phyloP scores from a whole-genome alignment of 331 rosid species.

The Telfairia occidentalis region DNA sequence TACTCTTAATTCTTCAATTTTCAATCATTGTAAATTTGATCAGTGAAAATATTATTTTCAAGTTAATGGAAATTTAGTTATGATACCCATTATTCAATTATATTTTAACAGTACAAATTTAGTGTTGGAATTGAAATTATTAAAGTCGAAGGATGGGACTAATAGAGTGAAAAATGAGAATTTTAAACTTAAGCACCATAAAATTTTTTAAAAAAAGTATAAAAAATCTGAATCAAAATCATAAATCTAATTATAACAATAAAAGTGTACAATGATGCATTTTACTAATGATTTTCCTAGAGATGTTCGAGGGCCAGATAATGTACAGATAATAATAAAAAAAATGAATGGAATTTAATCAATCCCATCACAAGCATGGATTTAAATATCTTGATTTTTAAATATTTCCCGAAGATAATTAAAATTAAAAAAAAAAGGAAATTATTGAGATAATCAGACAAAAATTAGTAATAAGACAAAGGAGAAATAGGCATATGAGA shows the following conservation, averaged over 20 bases:
- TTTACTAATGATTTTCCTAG: background rate
- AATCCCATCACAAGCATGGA: background rate
- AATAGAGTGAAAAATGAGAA: background rate
- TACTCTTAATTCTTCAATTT: background rate
- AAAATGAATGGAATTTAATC: background rate
- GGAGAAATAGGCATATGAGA: slow-evolving; percentile 5
- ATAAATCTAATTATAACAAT: background rate
- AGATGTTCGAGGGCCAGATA: background rate
- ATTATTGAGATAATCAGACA: slow-evolving; percentile 2
- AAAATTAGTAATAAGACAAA: background rate
- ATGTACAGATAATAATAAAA: background rate
- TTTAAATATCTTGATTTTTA: background rate
- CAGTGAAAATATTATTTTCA: background rate
- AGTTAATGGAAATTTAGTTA: background rate
- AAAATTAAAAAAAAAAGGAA: background rate
- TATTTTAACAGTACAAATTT: too few relatives aligned
- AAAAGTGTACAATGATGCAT: background rate
- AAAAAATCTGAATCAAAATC: background rate
- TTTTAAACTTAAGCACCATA: background rate
- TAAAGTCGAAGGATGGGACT: background rate
- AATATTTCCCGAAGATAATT: background rate
- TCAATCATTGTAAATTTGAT: too few relatives aligned
- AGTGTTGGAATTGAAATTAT: too few relatives aligned
- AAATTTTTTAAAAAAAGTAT: background rate
- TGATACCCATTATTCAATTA: too few relatives aligned